Percentiles rank a stretch among this genome's conserved stretches.
phyloP scores from a whole-genome alignment of 495 filamentous ascomycete species.

The Xylaria nigripes region DNA sequence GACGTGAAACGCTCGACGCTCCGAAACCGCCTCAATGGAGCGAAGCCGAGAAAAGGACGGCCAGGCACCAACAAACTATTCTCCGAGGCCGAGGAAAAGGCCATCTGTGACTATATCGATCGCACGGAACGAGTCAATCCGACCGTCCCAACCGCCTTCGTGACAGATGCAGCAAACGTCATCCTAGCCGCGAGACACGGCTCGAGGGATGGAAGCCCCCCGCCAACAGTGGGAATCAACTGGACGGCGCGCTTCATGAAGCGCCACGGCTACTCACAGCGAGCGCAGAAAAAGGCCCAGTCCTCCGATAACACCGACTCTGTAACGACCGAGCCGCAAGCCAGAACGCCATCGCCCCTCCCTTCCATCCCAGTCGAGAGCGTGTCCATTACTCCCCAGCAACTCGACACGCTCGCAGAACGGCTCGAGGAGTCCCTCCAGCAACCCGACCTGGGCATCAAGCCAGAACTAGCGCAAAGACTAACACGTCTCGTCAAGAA shows the following conservation, averaged over 20 bases:
- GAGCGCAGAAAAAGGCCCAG: not conserved
- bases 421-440: not conserved
- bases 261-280: not conserved
- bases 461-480: not conserved
- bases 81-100: not conserved
- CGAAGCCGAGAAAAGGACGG: not conserved
- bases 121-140: not conserved
- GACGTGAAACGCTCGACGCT: not conserved
- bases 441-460: not conserved
- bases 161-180: not conserved
- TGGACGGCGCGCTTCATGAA: not conserved
- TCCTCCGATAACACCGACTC: not conserved
- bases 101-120: not conserved
- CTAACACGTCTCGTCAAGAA: not conserved
- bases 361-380: not conserved
- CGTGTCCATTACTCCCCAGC: not conserved
- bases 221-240: not conserved
- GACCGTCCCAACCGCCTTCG: not conserved
- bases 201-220: not conserved
- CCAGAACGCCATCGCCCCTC: not conserved
- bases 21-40: not conserved
- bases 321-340: too few relatives aligned
- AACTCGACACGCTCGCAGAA: not conserved
- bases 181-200: not conserved
- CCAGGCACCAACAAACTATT: not conserved